phyloP scores from a whole-genome alignment of 495 filamentous ascomycete species.

The Tirmania nivea region DNA sequence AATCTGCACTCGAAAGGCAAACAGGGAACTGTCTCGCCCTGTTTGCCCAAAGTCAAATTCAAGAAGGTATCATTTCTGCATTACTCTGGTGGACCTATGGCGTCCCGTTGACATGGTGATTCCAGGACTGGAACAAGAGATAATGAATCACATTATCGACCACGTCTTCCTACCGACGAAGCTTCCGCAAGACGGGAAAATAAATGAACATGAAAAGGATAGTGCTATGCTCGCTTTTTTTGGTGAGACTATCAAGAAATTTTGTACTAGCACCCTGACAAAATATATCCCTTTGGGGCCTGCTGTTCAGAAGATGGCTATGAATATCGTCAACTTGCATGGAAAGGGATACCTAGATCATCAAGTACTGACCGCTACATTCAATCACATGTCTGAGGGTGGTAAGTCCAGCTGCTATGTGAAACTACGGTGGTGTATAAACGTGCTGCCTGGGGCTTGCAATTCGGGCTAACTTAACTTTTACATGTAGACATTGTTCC shows the following conservation, averaged over 20 bases:
- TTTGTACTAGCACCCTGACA: background rate
- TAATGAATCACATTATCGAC: constrained; percentile 16
- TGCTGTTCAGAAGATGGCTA: background rate
- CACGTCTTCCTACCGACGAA: constrained; percentile 41
- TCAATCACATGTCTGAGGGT: background rate
- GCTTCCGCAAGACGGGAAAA: constrained; percentile 30
- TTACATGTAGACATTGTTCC: constrained; percentile 13
- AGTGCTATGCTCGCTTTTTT: background rate
- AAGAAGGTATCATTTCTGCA: no score
- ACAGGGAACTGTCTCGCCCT: no score
- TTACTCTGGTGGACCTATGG: no score
- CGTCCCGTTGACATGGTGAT: no score
- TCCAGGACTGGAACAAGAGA: no score
- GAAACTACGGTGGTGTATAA: background rate
- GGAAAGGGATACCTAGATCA: background rate
- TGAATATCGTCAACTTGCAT: background rate
- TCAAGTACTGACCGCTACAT: background rate
- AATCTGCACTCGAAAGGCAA: no score
- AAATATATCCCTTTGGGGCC: background rate
- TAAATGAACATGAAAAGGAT: constrained; percentile 1
- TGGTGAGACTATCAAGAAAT: background rate
- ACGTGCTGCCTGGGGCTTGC: background rate
- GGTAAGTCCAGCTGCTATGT: background rate
- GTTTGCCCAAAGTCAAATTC: no score
- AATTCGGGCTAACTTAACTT: background rate